Evolutionary conservation across 441 rosid genomes (phyloP).

Genomic region (Aquilaria agallochum): DNA sequence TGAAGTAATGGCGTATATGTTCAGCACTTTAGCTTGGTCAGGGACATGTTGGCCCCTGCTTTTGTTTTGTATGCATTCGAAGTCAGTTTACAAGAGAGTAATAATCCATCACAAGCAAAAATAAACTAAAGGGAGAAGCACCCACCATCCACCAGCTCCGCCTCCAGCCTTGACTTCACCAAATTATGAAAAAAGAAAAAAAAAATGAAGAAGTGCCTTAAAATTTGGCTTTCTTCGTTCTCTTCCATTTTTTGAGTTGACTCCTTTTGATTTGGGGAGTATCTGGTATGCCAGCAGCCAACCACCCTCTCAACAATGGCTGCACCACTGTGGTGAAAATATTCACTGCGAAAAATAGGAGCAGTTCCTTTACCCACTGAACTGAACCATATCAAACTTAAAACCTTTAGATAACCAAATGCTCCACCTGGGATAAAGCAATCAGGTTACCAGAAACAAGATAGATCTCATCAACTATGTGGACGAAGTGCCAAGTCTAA

Average conservation of each 20-base stretch:
- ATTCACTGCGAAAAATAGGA: constrained; percentile 30
- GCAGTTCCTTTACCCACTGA: neutral
- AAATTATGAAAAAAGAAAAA: too few relatives aligned
- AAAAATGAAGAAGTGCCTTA: neutral
- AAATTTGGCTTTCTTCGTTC: neutral
- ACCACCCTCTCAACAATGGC: neutral
- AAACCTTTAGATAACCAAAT: neutral
- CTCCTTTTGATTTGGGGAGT: neutral
- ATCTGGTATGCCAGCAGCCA: neutral
- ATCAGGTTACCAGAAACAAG: constrained; percentile 28
- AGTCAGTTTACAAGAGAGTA: too few relatives aligned
- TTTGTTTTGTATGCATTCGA: too few relatives aligned
- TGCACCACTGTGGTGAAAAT: neutral
- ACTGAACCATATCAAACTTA: neutral
- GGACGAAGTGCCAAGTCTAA: constrained; percentile 48
- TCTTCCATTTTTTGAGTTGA: constrained; percentile 1
- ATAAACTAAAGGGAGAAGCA: neutral
- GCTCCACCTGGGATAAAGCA: neutral
- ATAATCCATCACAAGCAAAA: too few relatives aligned
- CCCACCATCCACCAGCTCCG: constrained; percentile 5
- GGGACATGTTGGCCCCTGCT: too few relatives aligned
- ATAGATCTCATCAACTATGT: constrained; percentile 26
- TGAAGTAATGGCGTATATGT: too few relatives aligned
- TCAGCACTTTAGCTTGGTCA: too few relatives aligned
- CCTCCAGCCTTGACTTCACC: neutral